phyloP scores from a whole-genome alignment of 2,329 filamentous ascomycete genomes.

The Lachnellula occidentalis region DNA sequence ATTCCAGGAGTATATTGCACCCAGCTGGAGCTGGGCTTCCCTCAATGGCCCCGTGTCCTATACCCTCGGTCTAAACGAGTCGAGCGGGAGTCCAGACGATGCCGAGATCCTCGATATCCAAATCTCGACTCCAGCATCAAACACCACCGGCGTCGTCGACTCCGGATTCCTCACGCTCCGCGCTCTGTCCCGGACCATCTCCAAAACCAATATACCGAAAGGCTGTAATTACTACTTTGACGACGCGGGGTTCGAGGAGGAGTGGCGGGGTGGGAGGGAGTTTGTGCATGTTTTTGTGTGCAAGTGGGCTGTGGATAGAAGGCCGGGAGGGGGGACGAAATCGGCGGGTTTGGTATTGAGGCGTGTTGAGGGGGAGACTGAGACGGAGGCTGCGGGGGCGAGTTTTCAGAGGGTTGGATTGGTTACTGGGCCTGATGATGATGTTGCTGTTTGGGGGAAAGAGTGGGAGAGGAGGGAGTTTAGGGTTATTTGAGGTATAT shows the following conservation, averaged over 20 bases:
- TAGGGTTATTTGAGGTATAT: background rate
- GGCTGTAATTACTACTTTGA: background rate
- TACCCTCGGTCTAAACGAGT: background rate
- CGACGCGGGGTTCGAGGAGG: background rate
- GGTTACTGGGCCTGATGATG: background rate
- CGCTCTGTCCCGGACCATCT: background rate
- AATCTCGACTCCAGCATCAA: background rate
- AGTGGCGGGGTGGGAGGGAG: background rate
- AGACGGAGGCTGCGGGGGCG: background rate
- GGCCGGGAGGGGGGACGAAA: background rate
- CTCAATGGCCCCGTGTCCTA: background rate
- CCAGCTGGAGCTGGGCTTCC: background rate
- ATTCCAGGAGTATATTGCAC: background rate
- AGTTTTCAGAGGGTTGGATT: background rate
- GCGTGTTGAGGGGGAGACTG: background rate
- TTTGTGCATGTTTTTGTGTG: background rate
- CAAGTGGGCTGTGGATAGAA: background rate
- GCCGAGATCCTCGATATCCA: background rate
- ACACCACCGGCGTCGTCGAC: background rate
- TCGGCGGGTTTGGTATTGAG: background rate
- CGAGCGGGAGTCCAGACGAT: background rate
- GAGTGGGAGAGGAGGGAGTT: background rate
- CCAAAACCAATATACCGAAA: background rate
- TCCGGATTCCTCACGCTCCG: background rate
- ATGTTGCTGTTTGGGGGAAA: background rate